Evolutionary conservation across 129 eudicot genomes (phyloP).

Genomic region (Flaveria bidentis): DNA sequence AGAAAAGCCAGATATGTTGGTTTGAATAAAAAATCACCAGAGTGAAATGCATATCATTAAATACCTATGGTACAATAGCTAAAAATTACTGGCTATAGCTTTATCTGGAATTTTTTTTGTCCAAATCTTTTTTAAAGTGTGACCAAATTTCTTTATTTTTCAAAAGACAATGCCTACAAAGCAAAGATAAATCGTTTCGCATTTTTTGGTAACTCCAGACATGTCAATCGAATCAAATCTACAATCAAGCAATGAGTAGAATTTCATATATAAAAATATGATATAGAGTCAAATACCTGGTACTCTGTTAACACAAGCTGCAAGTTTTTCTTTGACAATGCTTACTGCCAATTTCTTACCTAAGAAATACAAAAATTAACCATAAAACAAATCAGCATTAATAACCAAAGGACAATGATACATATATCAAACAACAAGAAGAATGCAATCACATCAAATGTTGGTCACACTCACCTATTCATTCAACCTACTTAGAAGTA

Average conservation of each 20-base stretch:
- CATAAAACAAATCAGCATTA: background rate
- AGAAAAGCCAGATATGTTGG: background rate
- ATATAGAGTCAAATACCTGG: slow-evolving; percentile 56
- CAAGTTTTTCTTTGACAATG: slow-evolving; percentile 87
- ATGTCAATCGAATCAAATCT: slow-evolving; percentile 3
- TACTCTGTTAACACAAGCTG: slow-evolving; percentile 95
- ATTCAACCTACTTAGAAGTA: background rate
- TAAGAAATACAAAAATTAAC: slow-evolving; percentile 25
- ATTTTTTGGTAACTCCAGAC: background rate
- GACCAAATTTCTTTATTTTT: too few species aligned
- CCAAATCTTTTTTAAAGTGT: background rate
- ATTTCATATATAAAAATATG: background rate
- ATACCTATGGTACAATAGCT: background rate
- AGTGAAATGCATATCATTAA: too few species aligned
- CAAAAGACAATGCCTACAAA: background rate
- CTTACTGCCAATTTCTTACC: slow-evolving; percentile 95
- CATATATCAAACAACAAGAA: background rate
- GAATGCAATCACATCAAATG: background rate
- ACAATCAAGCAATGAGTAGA: slow-evolving; percentile 2
- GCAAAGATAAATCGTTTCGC: background rate
- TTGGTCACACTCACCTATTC: background rate
- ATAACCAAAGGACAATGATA: background rate
- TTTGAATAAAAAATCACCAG: background rate
- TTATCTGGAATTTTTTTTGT: background rate
- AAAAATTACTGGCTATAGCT: background rate